Percentiles rank a stretch among this genome's conserved stretches.
Evolutionary conservation across 768 basidiomycete species (phyloP).

Genomic region (Lactarius hengduanensis): DNA sequence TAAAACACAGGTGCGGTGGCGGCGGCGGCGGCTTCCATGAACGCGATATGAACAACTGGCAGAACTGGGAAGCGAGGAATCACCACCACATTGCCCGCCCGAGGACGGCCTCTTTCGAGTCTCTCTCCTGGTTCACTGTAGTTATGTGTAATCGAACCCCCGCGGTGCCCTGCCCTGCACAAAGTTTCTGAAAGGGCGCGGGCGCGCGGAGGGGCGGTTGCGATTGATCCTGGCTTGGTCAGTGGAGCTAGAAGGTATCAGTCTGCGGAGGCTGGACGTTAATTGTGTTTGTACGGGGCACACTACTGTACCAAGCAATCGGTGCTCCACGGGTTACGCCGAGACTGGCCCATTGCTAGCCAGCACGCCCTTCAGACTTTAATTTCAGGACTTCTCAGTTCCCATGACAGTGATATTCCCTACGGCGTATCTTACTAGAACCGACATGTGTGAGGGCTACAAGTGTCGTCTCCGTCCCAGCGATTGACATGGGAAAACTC

Average conservation of each 20-base stretch:
- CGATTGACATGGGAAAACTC: conserved; percentile 10
- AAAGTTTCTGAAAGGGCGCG: background rate
- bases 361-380: background rate
- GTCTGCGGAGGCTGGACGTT: background rate
- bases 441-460: background rate
- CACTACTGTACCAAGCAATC: background rate
- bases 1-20: background rate
- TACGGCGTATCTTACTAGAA: background rate
- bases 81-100: background rate
- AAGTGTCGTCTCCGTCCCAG: no score
- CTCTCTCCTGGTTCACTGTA: background rate
- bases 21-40: background rate
- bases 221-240: background rate
- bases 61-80: background rate
- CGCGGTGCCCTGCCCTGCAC: no score
- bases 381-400: background rate
- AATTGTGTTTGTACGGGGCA: background rate
- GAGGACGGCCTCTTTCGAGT: no score
- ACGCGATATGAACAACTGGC: background rate
- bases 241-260: background rate
- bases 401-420: conserved; percentile 1
- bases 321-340: background rate
- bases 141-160: background rate
- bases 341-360: background rate
- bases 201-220: no score